These are phyloP conservation scores for Lunasporangiospora selenospora DNA, from an alignment of 192 early-diverging fungal genomes.

Conservation along the genomic window DNA sequence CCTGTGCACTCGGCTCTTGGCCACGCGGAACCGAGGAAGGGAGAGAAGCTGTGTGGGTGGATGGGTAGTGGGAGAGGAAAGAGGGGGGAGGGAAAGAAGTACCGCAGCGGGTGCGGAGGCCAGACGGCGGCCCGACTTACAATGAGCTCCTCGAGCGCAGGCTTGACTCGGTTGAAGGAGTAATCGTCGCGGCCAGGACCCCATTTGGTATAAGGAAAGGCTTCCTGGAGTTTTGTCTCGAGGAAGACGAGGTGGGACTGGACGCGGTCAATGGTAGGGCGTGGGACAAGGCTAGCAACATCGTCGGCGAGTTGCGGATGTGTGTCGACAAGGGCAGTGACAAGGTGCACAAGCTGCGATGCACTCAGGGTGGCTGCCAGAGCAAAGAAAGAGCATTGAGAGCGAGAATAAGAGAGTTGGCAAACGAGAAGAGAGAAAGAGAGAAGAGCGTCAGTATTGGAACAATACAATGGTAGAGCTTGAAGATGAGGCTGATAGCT, in stretches of 20 bases:
- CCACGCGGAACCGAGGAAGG: too few relatives aligned
- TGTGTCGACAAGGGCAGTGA: conserved; percentile 73
- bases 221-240: conserved; percentile 73
- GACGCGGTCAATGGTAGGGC: conserved; percentile 84
- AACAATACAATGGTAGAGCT: not conserved
- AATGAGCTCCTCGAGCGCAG: conserved; percentile 73
- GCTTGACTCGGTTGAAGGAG: conserved; percentile 85
- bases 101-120: too few relatives aligned
- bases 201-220: conserved; percentile 88
- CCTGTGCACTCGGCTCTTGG: too few relatives aligned
- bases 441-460: conserved; percentile 6
- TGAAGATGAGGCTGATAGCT: conserved; percentile 37
- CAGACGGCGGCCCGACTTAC: too few relatives aligned
- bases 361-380: conserved; percentile 65
- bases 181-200: conserved; percentile 87
- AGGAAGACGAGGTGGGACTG: conserved; percentile 67
- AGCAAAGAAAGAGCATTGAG: conserved; percentile 2
- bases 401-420: conserved; percentile 10
- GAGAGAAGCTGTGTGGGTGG: too few relatives aligned
- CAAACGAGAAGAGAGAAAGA: conserved; percentile 1
- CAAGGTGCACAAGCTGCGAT: conserved; percentile 74
- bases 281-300: conserved; percentile 78
- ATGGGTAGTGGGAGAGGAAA: too few relatives aligned
- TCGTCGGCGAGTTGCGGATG: conserved; percentile 76
- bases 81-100: too few relatives aligned